Base-by-base conservation (phyloP, 2,329 filamentous ascomycete species). In the Fusarium sp. region DNA sequence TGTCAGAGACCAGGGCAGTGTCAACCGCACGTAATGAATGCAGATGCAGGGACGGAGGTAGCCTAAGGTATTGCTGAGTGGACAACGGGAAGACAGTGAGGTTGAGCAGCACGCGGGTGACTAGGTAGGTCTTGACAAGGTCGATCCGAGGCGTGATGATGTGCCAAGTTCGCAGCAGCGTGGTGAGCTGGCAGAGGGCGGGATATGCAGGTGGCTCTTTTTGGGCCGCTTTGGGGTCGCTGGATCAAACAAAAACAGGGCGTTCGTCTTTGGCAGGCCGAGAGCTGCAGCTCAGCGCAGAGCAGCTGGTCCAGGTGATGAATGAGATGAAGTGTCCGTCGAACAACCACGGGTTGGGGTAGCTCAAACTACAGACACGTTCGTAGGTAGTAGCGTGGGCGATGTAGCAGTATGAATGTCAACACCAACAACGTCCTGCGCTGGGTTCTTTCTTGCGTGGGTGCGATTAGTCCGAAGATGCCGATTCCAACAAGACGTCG, bases 201-300 rank as follows among this genome's bases (percentile, higher is more conserved):
- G 70, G 60, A 67, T 76, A 76, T 77, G 75, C 75, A 77, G 62
- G 75, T 76, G 70, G 75, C 75, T 77, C 68, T 65, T 76, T 77
- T 76, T 22, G 73, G 75, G 67, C 55, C 64, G 67, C 55, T 56
- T 71, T 55, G 51, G 67, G 67, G 62, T 62, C 69, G 60, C 60
- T 71, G 61, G 68, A 70, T 71, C 70, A 63, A 70, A 48, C 32
- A 68, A 71, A 70, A 70, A 63, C 56, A 63, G 52, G 59, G 54
- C 47, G 65, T 65, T 74, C 65, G 57, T 67, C 62, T 53, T 70
- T 62, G 66, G 55, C 50, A 62, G 56, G 68, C 68, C 56, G 71
- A 61, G 68, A 59, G 59, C 71, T 71, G 62, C 68, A 71, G 71
- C 58, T 71, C 71, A 74, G 62, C 71, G 62, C 67, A 66, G 56